A percentile compares a stretch with the other conserved stretches of the same genome.
These are phyloP conservation scores for Eucalyptus urophylla DNA, from an alignment of 345 rosid genomes.

Conservation along the genomic window DNA sequence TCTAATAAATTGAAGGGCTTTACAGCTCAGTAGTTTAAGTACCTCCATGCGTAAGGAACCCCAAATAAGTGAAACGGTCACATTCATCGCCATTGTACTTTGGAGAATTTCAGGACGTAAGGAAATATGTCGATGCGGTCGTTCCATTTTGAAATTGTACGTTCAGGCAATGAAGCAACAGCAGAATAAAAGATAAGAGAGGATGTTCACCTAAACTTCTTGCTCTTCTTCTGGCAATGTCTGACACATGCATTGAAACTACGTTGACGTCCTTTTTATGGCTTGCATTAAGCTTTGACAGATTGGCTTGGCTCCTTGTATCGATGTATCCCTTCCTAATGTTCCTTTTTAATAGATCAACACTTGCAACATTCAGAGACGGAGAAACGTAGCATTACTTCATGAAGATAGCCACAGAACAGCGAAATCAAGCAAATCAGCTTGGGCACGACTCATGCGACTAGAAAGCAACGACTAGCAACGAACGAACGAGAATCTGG, in stretches of 20 bases:
- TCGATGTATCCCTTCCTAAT: slow-evolving; percentile 36
- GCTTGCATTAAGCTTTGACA: slow-evolving; percentile 28
- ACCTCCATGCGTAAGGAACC: not conserved
- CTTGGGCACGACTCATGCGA: not conserved
- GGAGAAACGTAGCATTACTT: not conserved
- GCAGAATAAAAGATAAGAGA: not conserved
- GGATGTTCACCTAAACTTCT: not conserved
- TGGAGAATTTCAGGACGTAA: not conserved
- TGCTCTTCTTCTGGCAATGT: not conserved
- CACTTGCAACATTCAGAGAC: not conserved
- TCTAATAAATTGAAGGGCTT: not conserved
- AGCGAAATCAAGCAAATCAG: not conserved
- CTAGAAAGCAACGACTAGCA: not conserved
- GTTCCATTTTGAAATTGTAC: not conserved
- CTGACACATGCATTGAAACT: not conserved
- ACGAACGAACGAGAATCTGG: not conserved
- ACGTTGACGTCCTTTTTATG: slow-evolving; percentile 8
- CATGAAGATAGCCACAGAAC: not conserved
- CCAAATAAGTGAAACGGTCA: not conserved
- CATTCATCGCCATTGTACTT: not conserved
- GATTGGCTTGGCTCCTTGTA: slow-evolving; percentile 46
- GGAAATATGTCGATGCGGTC: not conserved
- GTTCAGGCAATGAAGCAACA: not conserved
- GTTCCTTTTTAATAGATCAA: slow-evolving; percentile 8
- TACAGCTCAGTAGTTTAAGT: not conserved